phyloP scores from a whole-genome alignment of 352 stramenopile genomes.

The Phytophthora sojae region DNA sequence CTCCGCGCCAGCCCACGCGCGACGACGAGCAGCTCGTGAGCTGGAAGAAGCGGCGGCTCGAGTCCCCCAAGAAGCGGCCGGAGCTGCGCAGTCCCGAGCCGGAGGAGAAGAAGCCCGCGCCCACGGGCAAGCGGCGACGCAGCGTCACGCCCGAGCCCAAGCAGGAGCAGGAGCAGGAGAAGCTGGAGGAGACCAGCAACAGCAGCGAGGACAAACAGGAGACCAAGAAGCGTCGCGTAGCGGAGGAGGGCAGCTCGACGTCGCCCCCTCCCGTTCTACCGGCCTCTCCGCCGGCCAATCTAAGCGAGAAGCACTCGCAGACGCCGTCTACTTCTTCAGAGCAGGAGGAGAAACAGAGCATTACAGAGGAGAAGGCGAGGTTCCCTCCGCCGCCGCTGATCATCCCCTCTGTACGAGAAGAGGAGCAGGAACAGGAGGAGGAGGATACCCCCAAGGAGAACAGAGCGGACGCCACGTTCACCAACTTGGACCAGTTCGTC shows the following conservation, averaged over 20 bases:
- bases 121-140: conserved; percentile 28
- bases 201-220: conserved; percentile 29
- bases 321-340: conserved; percentile 1
- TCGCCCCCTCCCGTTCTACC: conserved; percentile 32
- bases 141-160: conserved; percentile 16
- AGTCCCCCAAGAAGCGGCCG: conserved; percentile 5
- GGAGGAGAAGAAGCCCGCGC: conserved; percentile 19
- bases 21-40: conserved; percentile 14
- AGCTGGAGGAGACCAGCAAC: conserved; percentile 19
- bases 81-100: conserved; percentile 15
- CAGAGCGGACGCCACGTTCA: conserved; percentile 32
- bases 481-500: conserved; percentile 33
- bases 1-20: conserved; percentile 17
- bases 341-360: conserved; percentile 19
- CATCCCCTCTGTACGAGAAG: conserved; percentile 22
- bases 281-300: conserved; percentile 33
- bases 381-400: conserved; percentile 35
- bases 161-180: conserved; percentile 16
- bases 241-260: conserved; percentile 7
- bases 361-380: conserved; percentile 31
- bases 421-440: conserved; percentile 1
- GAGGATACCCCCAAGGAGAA: conserved; percentile 36
- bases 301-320: conserved; percentile 28
- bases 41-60: conserved; percentile 16
- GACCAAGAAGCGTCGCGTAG: conserved; percentile 26